Evolutionary conservation across 2,329 filamentous ascomycete genomes (phyloP).

Genomic region (Penicillium verrucosum): DNA sequence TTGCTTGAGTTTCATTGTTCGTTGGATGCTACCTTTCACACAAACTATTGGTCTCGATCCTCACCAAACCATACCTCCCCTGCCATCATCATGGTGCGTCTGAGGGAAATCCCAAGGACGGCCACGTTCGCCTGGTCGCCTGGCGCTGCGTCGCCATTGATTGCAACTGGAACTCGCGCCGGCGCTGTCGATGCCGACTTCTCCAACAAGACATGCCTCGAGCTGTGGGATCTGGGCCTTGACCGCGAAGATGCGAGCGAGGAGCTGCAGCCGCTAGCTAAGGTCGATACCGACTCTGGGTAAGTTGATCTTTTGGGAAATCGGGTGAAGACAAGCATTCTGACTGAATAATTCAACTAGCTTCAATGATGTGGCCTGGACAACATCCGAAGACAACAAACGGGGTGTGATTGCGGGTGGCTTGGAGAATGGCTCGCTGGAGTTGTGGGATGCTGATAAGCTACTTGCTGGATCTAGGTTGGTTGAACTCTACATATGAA

Average conservation of each 20-base stretch:
- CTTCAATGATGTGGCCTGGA: conserved; percentile 97
- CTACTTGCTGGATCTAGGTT: conserved; percentile 54
- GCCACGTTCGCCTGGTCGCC: conserved; percentile 97
- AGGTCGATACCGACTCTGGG: conserved; percentile 86
- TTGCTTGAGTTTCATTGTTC: conserved; percentile 12
- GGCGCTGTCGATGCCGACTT: conserved; percentile 96
- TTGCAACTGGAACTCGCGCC: conserved; percentile 91
- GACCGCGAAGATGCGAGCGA: conserved; percentile 71
- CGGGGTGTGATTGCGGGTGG: conserved; percentile 91
- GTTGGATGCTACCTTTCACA: conserved; percentile 18
- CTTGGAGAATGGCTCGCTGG: conserved; percentile 87
- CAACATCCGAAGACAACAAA: conserved; percentile 72
- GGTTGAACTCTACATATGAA: conserved; percentile 15
- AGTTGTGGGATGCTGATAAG: conserved; percentile 86
- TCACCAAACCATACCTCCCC: conserved; percentile 23
- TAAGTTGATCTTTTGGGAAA: conserved; percentile 41
- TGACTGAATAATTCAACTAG: conserved; percentile 49
- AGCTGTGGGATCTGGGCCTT: conserved; percentile 90
- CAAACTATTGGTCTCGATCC: conserved; percentile 16
- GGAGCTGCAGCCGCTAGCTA: conserved; percentile 81
- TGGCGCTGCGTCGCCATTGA: conserved; percentile 69
- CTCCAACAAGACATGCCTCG: conserved; percentile 92
- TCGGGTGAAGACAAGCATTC: conserved; percentile 5
- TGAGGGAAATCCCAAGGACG: conserved; percentile 94
- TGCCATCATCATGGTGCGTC: conserved; percentile 72